phyloP scores from a whole-genome alignment of 495 filamentous ascomycete genomes.

The Neurospora tetraspora region DNA sequence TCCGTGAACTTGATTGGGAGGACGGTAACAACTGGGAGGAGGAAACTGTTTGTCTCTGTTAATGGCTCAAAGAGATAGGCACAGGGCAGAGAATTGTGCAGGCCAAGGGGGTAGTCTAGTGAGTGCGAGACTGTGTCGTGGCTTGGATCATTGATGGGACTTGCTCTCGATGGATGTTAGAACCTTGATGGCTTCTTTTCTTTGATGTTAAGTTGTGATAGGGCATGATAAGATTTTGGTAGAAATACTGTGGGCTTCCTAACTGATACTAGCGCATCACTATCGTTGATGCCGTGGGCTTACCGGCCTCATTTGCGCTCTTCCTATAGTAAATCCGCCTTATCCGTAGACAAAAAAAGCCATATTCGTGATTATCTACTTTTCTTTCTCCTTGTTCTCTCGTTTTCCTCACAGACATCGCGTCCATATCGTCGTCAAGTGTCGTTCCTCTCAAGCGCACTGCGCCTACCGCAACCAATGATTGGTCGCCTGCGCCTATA shows the following conservation, averaged over 20 bases:
- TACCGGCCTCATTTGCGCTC: too few relatives aligned
- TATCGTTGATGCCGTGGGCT: not conserved
- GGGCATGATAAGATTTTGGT: not conserved
- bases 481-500: not conserved
- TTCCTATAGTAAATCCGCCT: too few relatives aligned
- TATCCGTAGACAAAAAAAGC: too few relatives aligned
- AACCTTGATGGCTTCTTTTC: not conserved
- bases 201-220: not conserved
- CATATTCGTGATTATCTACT: too few relatives aligned
- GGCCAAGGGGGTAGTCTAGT: accelerated
- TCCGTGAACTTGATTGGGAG: too few relatives aligned
- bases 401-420: not conserved
- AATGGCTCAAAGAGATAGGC: not conserved
- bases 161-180: not conserved
- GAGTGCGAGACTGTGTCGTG: not conserved
- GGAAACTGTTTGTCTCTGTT: not conserved
- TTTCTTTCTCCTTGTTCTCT: too few relatives aligned
- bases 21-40: not conserved
- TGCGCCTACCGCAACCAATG: not conserved
- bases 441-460: not conserved
- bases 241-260: accelerated
- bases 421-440: not conserved
- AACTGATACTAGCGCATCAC: accelerated
- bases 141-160: not conserved
- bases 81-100: not conserved